Evolutionary conservation across 1,284 basidiomycete species (phyloP).

Genomic region (Ustilago bromivora): DNA sequence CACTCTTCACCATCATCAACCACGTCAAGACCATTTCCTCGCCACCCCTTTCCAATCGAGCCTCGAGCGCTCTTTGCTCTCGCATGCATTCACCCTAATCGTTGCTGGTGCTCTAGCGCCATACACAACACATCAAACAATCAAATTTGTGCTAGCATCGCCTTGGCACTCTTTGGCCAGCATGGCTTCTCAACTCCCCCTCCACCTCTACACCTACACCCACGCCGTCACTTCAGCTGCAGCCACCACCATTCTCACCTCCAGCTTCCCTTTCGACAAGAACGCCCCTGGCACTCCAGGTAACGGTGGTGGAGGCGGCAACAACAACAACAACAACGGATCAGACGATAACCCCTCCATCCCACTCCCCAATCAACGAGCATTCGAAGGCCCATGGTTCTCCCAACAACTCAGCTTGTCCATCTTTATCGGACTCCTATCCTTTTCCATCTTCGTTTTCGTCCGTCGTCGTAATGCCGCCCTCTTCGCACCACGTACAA

Average conservation of each 20-base stretch:
- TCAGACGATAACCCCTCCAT: constrained; percentile 35
- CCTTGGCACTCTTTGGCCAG: background rate
- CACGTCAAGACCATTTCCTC: background rate
- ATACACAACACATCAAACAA: too few relatives aligned
- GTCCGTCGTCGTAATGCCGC: constrained; percentile 87
- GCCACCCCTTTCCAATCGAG: background rate
- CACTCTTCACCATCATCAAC: constrained; percentile 1
- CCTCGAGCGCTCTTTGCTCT: background rate
- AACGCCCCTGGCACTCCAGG: background rate
- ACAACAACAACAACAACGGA: constrained; percentile 29
- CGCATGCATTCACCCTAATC: constrained; percentile 15
- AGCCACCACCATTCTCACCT: constrained; percentile 7
- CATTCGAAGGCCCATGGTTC: constrained; percentile 82
- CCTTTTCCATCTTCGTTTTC: constrained; percentile 89
- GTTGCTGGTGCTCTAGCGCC: constrained; percentile 29
- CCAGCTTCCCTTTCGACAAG: background rate
- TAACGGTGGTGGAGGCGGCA: constrained; percentile 2
- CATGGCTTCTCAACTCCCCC: constrained; percentile 27
- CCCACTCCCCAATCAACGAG: constrained; percentile 44
- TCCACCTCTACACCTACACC: constrained; percentile 29
- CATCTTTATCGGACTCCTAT: constrained; percentile 79
- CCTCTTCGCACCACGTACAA: constrained; percentile 90
- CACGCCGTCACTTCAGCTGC: constrained; percentile 18
- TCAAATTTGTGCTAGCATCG: too few relatives aligned
- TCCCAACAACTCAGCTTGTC: constrained; percentile 88